These are phyloP conservation scores for Syzygium oleosum DNA, from an alignment of 345 rosid genomes.

Conservation along the genomic window DNA sequence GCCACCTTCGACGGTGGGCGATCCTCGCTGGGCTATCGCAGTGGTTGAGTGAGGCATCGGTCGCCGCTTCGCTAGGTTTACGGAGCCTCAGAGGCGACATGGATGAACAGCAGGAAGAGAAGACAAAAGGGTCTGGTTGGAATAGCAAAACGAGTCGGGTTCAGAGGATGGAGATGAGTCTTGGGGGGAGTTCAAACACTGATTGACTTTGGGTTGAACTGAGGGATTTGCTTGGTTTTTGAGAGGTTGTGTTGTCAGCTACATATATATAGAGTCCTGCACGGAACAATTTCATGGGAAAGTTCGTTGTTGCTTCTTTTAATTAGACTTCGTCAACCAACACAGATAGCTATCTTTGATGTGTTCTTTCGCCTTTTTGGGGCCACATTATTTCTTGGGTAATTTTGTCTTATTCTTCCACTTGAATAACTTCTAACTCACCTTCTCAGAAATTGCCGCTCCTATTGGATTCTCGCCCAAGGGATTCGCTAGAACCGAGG, in stretches of 20 bases:
- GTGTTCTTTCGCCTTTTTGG: not conserved
- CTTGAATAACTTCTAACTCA: rapidly evolving
- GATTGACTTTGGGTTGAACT: not conserved
- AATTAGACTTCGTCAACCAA: rapidly evolving
- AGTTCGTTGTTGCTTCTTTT: not conserved
- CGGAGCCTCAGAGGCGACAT: not conserved
- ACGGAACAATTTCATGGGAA: not conserved
- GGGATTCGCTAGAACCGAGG: rapidly evolving
- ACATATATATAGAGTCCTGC: not conserved
- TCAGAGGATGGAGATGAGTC: not conserved
- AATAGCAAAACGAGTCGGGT: not conserved
- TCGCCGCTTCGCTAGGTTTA: not conserved
- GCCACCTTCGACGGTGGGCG: not conserved
- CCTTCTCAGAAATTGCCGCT: not conserved
- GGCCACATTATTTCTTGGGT: rapidly evolving
- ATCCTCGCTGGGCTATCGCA: rapidly evolving
- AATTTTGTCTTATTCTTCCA: not conserved
- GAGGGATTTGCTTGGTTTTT: not conserved
- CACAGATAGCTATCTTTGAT: rapidly evolving
- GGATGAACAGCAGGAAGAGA: not conserved
- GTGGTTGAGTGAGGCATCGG: rapidly evolving
- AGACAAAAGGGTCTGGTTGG: not conserved
- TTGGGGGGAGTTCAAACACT: not conserved
- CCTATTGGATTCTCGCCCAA: not conserved
- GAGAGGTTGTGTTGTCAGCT: not conserved